Evolutionary conservation across 345 rosid species (phyloP).

Genomic region (Crucihimalaya himalaica): DNA sequence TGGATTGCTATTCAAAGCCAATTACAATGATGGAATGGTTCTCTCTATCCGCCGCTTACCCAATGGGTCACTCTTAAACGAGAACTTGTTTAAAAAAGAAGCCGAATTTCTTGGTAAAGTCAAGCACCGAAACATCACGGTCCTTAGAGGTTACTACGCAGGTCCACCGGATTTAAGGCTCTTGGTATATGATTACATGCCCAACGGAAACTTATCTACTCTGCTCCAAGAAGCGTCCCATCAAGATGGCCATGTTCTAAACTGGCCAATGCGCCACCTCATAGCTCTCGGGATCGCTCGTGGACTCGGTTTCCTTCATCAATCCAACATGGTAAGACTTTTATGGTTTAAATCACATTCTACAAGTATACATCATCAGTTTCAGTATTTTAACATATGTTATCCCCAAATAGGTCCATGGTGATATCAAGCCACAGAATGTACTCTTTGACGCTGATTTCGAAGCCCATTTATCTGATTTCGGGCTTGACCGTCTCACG

Average conservation of each 20-base stretch:
- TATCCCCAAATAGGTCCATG: conserved; percentile 50
- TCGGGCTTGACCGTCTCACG: conserved; percentile 70
- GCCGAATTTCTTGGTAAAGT: conserved; percentile 81
- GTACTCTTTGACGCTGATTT: conserved; percentile 95
- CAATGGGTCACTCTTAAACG: conserved; percentile 56
- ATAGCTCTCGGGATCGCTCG: conserved; percentile 95
- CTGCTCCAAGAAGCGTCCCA: conserved; percentile 96
- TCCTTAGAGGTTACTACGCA: conserved; percentile 83
- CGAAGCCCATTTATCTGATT: conserved; percentile 92
- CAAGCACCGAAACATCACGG: conserved; percentile 85
- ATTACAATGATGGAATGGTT: conserved; percentile 89
- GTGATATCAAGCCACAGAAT: conserved; percentile 88
- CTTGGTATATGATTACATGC: conserved; percentile 91
- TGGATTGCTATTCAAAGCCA: conserved; percentile 85
- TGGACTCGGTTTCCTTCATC: conserved; percentile 76
- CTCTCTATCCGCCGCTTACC: conserved; percentile 79
- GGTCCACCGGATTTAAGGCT: conserved; percentile 85
- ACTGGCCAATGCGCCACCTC: conserved; percentile 99
- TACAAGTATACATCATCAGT: background rate
- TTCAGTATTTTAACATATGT: background rate
- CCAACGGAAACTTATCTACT: conserved; percentile 90
- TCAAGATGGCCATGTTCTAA: conserved; percentile 95
- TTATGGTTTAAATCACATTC: background rate
- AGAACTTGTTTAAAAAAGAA: conserved; percentile 76
- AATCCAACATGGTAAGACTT: conserved; percentile 51